Evolutionary conservation across 176 grass and related monocot species (phyloP), one percentile per base, ranked within the genome.

Genomic region (Oryza meridionalis): DNA sequence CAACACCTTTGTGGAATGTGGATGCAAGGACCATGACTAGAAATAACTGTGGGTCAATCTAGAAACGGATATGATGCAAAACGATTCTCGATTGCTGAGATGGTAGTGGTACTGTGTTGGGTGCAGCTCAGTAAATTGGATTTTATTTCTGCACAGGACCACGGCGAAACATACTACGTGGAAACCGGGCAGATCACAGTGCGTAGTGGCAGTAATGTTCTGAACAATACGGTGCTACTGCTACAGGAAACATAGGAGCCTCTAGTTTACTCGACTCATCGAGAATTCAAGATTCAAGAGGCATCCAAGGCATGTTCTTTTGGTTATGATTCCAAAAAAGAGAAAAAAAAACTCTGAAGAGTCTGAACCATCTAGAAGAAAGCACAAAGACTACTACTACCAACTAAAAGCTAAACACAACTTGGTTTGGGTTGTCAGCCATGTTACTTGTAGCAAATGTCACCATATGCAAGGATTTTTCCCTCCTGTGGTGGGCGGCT

Each of bases 371-470:
- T 76, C 11, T 25, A n/a, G 62, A 85, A 65, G 16, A 33, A 75
- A 9, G 5, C 31, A 53, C 33, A 77, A 25, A 86, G 44, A 46
- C 44, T 27, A 85, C 6, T 55, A 19, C 14, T 42, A 9, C 5
- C 22, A 73, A 66, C 31, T 26, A 8, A 82, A 77, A 71, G 73
- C 11, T 58, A 37, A 65, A 77, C 11, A 62, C 58, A 62, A 22
- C 58, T 62, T 62, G 25, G 17, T 77, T 78, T 59, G 59, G 44
- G 59, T 15, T 90, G 79, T 5, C 84, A 43, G 49, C 68, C 84
- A 83, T 86, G 84, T 67, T 71, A 45, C 53, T 1, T 71, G 38
- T 40, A 79, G 76, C 81, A 47, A 76, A 13, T 88, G 47, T 40
- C 74, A 78, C 33, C 70, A 40, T 47, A 45, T 1, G 29, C 21